Evolutionary conservation across 225 moss, liverwort and hornwort species (phyloP).

Genomic region (Marchantia paleacea): DNA sequence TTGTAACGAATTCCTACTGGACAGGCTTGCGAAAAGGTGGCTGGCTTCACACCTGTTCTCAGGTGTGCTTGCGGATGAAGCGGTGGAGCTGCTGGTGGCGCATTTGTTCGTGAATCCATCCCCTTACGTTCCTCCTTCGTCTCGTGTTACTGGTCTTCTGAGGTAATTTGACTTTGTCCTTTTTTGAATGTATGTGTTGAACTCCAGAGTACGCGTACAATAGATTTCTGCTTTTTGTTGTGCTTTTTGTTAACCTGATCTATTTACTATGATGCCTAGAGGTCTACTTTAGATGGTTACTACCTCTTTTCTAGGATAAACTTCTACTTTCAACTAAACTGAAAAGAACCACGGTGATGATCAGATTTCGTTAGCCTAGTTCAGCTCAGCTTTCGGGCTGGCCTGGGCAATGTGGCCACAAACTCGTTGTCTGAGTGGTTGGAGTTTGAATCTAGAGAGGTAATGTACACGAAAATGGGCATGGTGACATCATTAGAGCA

Average conservation of each 20-base stretch:
- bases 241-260: not conserved
- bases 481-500: not conserved
- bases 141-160: constrained; percentile 78
- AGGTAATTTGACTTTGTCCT: constrained; percentile 44
- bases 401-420: constrained; percentile 14
- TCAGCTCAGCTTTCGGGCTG: not conserved
- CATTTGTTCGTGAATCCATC: constrained; percentile 67
- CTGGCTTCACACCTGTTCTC: constrained; percentile 78
- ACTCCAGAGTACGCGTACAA: not conserved
- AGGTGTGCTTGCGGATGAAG: constrained; percentile 58
- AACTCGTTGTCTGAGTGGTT: constrained; percentile 80
- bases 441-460: not conserved
- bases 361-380: not conserved
- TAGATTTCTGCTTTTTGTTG: not conserved
- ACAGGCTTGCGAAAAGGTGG: constrained; percentile 91
- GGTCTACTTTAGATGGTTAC: not conserved
- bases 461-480: not conserved
- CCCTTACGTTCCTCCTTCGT: constrained; percentile 60
- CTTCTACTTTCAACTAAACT: not conserved
- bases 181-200: not conserved
- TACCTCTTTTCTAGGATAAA: not conserved
- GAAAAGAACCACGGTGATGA: constrained; percentile 13
- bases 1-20: too few species aligned
- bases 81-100: constrained; percentile 79
- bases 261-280: not conserved